phyloP scores from a whole-genome alignment of 306 rosid species.

The Trifolium dubium region DNA sequence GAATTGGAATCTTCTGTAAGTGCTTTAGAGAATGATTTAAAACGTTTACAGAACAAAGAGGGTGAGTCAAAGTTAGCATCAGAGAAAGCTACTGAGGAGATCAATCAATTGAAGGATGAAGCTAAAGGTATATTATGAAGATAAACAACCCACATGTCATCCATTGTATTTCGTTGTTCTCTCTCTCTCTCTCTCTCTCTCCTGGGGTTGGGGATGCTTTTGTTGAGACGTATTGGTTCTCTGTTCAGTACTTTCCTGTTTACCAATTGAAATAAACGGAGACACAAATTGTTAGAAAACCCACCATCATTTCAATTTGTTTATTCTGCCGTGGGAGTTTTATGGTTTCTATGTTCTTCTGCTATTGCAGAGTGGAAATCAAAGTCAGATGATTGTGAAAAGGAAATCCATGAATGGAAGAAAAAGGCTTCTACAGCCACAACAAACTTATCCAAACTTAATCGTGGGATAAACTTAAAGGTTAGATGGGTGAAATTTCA shows the following conservation, averaged over 20 bases:
- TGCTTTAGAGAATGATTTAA: conserved; percentile 67
- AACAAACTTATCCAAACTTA: conserved; percentile 81
- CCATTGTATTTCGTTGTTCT: conserved; percentile 2
- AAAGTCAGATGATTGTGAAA: conserved; percentile 89
- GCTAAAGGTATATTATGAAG: conserved; percentile 61
- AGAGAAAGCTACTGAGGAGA: conserved; percentile 72
- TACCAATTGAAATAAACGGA: conserved; percentile 35
- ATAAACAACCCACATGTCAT: neutral
- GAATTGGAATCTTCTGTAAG: conserved; percentile 71
- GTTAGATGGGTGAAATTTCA: conserved; percentile 47
- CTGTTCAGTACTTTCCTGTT: conserved; percentile 16
- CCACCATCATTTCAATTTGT: conserved; percentile 13
- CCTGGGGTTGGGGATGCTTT: neutral
- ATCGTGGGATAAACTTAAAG: conserved; percentile 88
- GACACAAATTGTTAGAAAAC: conserved; percentile 21
- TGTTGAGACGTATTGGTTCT: conserved; percentile 34
- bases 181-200: neutral
- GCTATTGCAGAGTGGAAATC: conserved; percentile 77
- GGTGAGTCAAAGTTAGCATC: conserved; percentile 69
- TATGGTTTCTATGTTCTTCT: conserved; percentile 26
- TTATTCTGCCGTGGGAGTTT: conserved; percentile 22
- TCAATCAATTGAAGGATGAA: conserved; percentile 65
- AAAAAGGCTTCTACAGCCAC: conserved; percentile 86
- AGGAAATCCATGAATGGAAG: conserved; percentile 97
- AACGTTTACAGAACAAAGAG: conserved; percentile 72